Evolutionary conservation across 352 stramenopile species (phyloP).

Genomic region (Pythium angustatum): DNA sequence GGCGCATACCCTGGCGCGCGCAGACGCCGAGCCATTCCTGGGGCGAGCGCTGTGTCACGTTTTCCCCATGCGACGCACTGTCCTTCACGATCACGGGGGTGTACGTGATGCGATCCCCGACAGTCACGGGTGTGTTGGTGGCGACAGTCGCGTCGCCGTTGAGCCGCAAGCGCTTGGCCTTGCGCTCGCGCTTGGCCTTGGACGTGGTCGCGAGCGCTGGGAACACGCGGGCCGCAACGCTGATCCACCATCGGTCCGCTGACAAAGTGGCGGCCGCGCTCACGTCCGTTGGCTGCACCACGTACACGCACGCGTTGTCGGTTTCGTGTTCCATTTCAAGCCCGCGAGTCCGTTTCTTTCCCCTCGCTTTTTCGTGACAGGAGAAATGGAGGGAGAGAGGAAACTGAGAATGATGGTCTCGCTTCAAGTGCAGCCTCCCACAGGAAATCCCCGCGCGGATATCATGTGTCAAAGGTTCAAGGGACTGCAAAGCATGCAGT

Average conservation of each 20-base stretch:
- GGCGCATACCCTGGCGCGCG: slow-evolving; percentile 49
- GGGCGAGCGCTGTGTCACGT: not conserved
- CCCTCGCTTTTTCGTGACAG: not conserved
- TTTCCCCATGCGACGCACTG: not conserved
- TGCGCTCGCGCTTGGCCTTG: slow-evolving; percentile 65
- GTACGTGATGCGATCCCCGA: slow-evolving; percentile 43
- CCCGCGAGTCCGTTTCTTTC: slow-evolving; percentile 3
- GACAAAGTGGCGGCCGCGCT: not conserved
- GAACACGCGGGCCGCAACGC: slow-evolving; percentile 51
- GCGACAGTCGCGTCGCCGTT: slow-evolving; percentile 41
- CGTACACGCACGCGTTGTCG: slow-evolving; percentile 12
- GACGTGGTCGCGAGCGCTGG: slow-evolving; percentile 51
- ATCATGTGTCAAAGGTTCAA: slow-evolving; percentile 14
- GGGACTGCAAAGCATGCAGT: not conserved
- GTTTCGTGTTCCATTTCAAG: slow-evolving; percentile 6
- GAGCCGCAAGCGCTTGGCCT: slow-evolving; percentile 36
- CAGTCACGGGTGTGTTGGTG: slow-evolving; percentile 33
- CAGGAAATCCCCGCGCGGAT: slow-evolving; percentile 1
- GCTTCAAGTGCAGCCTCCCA: slow-evolving; percentile 11
- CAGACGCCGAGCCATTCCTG: slow-evolving; percentile 43
- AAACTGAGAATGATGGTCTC: slow-evolving; percentile 25
- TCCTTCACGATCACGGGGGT: not conserved
- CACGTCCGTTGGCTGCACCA: slow-evolving; percentile 16
- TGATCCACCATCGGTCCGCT: slow-evolving; percentile 38
- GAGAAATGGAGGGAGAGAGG: too few relatives aligned